These are phyloP conservation scores for Leptomonas seymouri DNA, from an alignment of 208 protist genomes.

Conservation along the genomic window DNA sequence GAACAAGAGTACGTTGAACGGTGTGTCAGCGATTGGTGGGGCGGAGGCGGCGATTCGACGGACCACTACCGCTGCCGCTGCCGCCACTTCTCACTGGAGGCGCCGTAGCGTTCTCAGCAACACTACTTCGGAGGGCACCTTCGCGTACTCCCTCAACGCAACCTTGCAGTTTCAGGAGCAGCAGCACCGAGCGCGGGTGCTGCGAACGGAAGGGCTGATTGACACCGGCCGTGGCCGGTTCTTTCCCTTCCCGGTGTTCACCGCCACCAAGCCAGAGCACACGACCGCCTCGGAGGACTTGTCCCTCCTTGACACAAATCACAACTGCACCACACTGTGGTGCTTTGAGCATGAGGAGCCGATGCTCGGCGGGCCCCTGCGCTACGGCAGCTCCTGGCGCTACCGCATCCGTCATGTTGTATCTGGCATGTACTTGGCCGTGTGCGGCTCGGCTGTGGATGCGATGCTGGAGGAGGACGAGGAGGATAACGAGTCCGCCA, in stretches of 20 bases:
- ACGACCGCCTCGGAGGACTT: not conserved
- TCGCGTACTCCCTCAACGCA: not conserved
- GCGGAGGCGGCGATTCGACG: constrained; percentile 11
- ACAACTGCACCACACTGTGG: constrained; percentile 55
- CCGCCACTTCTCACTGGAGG: not conserved
- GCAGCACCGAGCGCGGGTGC: not conserved
- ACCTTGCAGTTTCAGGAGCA: constrained; percentile 2
- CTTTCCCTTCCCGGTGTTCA: constrained; percentile 63
- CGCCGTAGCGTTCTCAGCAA: not conserved
- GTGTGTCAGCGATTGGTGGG: constrained; percentile 9
- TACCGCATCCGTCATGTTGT: constrained; percentile 70
- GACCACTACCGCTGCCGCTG: constrained; percentile 6
- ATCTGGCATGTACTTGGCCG: constrained; percentile 69
- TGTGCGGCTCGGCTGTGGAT: constrained; percentile 64
- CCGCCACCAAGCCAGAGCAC: constrained; percentile 5
- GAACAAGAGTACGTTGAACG: constrained; percentile 2
- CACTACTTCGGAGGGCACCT: not conserved
- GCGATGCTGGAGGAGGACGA: constrained; percentile 43
- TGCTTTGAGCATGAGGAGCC: constrained; percentile 73
- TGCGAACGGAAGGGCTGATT: constrained; percentile 27
- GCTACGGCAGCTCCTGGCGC: constrained; percentile 24
- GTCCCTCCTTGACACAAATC: constrained; percentile 14
- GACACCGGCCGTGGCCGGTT: constrained; percentile 35
- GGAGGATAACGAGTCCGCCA: constrained; percentile 23
- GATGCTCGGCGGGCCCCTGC: constrained; percentile 53